Evolutionary conservation across 805 yeast species (phyloP), one percentile per base, ranked within the genome.

Genomic region (Maudiozyma bulderi): DNA sequence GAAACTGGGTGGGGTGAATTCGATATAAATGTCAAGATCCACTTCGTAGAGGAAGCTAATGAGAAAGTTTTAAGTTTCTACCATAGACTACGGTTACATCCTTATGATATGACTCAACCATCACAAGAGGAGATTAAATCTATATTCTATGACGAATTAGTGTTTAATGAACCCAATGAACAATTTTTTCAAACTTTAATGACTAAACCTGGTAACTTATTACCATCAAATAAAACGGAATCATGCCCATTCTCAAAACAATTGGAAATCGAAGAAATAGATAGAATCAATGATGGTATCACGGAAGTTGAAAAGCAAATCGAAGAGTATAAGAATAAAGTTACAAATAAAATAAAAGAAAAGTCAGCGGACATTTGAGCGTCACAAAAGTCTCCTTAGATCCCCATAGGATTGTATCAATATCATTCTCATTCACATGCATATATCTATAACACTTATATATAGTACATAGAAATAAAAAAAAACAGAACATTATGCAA

Each of bases 1-100:
- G 99, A 93, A 61, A 86, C 98, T 0, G 99, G 99, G 0, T 93
- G 99, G 99, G 99, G 99, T 56, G 99, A 93, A 66, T 93, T 93
- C 67, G 99, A 93, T 61, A 84, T 93, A 52, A 79, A 86, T 37
- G 82, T 93, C 48, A 86, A 90, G 62, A 78, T 93, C 14, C 90
- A 82, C 64, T 93, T 93, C 65, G 82, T 81, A 38, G 76, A 82
- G n/a, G 95, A 86, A 32, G 83, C 95, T 13, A 83, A 82, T 56
- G 99, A 93, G 62, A 93, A 93, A 70, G 82, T 85, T 65, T 70
- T 93, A 44, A 84, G 82, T 40, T 72, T 93, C 45, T 86, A 88
- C 61, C 99, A 93, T 62, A 96, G 86, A 54, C 71, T 93, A 57
- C 87, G 90, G 64, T 73, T 93, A 34, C 99, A 93, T 70, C 97